phyloP scores from a whole-genome alignment of 202 grass and related monocot genomes.

The Dendrocalamus latiflorus region DNA sequence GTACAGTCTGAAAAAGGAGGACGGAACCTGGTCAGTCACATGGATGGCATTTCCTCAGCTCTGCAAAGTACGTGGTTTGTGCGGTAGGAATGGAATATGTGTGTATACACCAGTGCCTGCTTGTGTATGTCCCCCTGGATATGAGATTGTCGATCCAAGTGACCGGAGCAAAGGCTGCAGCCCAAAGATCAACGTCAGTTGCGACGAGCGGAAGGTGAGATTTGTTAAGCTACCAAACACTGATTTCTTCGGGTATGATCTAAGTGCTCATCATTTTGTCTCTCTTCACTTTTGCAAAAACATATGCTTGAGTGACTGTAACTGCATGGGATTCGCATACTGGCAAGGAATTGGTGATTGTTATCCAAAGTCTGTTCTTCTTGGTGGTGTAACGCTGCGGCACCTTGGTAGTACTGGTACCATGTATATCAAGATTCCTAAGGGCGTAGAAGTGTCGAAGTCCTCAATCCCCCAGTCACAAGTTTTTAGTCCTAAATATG shows the following conservation, averaged over 20 bases:
- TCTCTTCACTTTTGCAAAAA: conserved; percentile 8
- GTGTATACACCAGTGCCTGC: neutral
- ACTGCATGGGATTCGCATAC: conserved; percentile 32
- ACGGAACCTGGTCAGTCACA: conserved; percentile 7
- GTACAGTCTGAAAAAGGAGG: conserved; percentile 29
- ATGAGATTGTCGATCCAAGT: conserved; percentile 1
- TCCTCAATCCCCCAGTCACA: conserved; percentile 21
- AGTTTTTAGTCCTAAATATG: conserved; percentile 27
- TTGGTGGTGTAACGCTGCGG: conserved; percentile 16
- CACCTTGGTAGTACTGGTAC: conserved; percentile 6
- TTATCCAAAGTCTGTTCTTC: conserved; percentile 31
- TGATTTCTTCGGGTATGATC: conserved; percentile 26
- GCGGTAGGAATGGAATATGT: conserved; percentile 42
- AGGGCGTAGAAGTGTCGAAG: neutral
- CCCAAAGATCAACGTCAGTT: conserved; percentile 22
- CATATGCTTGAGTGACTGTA: conserved; percentile 30
- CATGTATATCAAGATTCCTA: conserved; percentile 43
- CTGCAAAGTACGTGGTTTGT: conserved; percentile 41
- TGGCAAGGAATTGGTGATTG: conserved; percentile 39
- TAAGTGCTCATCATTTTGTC: neutral
- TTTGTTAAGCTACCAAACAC: conserved; percentile 29
- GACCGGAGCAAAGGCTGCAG: conserved; percentile 49
- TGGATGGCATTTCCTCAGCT: conserved; percentile 26
- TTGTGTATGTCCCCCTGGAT: conserved; percentile 34
- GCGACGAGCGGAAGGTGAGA: conserved; percentile 7